Percentiles rank a stretch among this genome's conserved stretches.
Evolutionary conservation across 345 rosid genomes (phyloP).

Genomic region (Erodium maritimum): DNA sequence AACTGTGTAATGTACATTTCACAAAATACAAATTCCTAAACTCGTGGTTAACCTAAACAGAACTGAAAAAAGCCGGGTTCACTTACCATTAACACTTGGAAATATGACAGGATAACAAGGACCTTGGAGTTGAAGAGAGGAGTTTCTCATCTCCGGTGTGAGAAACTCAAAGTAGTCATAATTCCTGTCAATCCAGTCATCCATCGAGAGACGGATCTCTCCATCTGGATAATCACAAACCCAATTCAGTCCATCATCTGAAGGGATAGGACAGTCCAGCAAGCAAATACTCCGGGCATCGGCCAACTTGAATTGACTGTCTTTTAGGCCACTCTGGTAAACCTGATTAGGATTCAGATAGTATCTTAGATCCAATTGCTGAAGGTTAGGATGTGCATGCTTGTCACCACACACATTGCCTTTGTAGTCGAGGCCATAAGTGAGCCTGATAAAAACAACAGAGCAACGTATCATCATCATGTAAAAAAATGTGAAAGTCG

Average conservation of each 20-base stretch:
- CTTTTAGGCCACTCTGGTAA: slow-evolving; percentile 82
- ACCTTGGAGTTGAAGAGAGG: slow-evolving; percentile 91
- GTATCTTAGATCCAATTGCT: slow-evolving; percentile 65
- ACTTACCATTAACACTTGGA: slow-evolving; percentile 80
- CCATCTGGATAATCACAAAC: slow-evolving; percentile 99
- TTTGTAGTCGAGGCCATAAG: slow-evolving; percentile 90
- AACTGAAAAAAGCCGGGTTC: neutral
- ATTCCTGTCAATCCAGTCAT: slow-evolving; percentile 82
- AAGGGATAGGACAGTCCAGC: slow-evolving; percentile 76
- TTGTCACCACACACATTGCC: slow-evolving; percentile 92
- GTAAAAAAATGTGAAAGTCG: slow-evolving; percentile 1
- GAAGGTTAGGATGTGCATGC: slow-evolving; percentile 63
- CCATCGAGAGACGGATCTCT: slow-evolving; percentile 61
- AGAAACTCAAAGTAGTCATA: slow-evolving; percentile 90
- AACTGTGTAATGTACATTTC: neutral
- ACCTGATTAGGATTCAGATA: slow-evolving; percentile 96
- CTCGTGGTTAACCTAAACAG: neutral
- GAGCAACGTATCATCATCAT: slow-evolving; percentile 4
- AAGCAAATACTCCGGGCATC: slow-evolving; percentile 82
- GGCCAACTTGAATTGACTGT: slow-evolving; percentile 52
- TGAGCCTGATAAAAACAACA: slow-evolving; percentile 49
- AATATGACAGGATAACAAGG: slow-evolving; percentile 95
- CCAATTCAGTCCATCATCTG: slow-evolving; percentile 77
- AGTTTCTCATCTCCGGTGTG: slow-evolving; percentile 81
- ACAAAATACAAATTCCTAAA: too few species aligned